Conservation (phyloP, 306 rosid species). For the Citrullus amarus region DNA sequence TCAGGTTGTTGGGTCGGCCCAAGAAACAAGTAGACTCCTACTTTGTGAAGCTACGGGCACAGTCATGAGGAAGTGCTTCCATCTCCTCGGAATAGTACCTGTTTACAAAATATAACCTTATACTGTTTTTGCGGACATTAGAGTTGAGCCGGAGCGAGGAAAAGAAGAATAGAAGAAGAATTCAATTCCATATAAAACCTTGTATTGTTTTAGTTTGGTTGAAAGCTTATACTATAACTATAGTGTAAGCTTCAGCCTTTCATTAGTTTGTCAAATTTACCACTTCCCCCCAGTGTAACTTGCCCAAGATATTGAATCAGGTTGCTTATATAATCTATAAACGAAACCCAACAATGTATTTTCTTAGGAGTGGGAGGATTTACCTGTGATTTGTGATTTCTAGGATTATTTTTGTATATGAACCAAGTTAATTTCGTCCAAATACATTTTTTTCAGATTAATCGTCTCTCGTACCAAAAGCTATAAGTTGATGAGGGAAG, state of each 20-base stretch:
- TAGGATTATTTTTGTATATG: neutral
- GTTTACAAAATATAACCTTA: slow-evolving; percentile 60
- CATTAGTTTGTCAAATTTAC: neutral
- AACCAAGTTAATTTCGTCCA: neutral
- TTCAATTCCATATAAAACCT: neutral
- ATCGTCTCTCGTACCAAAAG: too few relatives aligned
- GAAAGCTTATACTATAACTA: neutral
- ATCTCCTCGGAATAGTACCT: slow-evolving; percentile 76
- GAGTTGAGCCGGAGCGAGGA: neutral
- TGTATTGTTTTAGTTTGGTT: neutral
- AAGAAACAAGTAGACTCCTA: slow-evolving; percentile 84
- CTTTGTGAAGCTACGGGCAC: slow-evolving; percentile 85
- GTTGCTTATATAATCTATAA: neutral
- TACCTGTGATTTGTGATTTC: neutral
- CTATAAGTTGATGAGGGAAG: too few relatives aligned
- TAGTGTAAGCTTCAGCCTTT: neutral
- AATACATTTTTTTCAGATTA: too few relatives aligned
- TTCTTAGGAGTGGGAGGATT: neutral
- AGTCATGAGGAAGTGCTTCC: slow-evolving; percentile 83
- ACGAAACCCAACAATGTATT: neutral
- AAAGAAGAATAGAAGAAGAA: neutral
- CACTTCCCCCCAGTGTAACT: neutral
- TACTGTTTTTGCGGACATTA: neutral
- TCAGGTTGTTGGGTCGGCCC: slow-evolving; percentile 75
- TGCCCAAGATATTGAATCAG: neutral